Base-by-base conservation (phyloP, 176 grass and related monocot genomes). In the Puya raimondii region DNA sequence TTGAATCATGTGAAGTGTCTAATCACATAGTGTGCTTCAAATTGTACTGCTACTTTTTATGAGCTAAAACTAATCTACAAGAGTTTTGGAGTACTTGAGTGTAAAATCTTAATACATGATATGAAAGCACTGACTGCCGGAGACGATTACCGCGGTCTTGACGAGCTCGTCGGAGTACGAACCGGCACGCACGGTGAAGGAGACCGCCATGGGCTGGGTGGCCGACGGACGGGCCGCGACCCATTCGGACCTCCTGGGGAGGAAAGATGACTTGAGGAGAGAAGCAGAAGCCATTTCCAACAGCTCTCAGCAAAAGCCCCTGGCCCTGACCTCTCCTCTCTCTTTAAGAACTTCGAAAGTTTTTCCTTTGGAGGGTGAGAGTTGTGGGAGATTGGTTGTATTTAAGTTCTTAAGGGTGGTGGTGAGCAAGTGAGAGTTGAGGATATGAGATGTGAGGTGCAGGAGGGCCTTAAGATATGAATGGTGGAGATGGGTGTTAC, bases 251-350 rank as follows among this genome's bases (percentile, higher is more conserved):
- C 80, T 99, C 80, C 86, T 99, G 80, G 95, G 90, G 73, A 94
- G 90, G 95, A 99, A 99, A 67, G 95, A 99, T 16, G 90, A 99
- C 67, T 91, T 94, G 80, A 94, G 95, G 78, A 99, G 80, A 84
- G 94, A 82, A 73, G 90, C 87, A 71, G 87, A 91, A 48, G 90
- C 90, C 95, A 99, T 99, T 82, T 75, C 64, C 79, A 11, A 67
- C 53, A 61, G 63, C 8, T 70, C 47, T 15, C 22, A 57, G 27
- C 64, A 66, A 42, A 42, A 42, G 5, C 33, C 0, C 33, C 2
- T 14, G 53, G 56, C 53, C 74, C 80, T 66, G 53, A 76, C 47
- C 75, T 74, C 76, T 76, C 66, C 63, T 25, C 69, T 82, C 77
- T 79, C 51, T 74, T 58, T 69, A 47, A 61, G 2, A 16, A 61